phyloP scores from a whole-genome alignment of 805 yeast genomes.

The Myxozyma melibiosi region DNA sequence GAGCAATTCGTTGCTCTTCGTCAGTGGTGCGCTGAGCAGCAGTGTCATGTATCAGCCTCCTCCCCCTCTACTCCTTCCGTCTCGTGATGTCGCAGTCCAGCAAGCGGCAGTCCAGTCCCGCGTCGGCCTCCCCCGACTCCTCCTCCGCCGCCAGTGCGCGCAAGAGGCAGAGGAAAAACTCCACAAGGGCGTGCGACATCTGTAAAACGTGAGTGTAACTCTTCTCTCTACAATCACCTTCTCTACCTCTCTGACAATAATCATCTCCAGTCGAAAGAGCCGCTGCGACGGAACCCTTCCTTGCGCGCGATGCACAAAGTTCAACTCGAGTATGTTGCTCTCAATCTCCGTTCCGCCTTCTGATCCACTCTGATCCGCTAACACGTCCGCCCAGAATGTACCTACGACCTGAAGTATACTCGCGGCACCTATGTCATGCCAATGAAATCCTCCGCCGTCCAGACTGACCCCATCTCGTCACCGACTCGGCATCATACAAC shows the following conservation, averaged over 20 bases:
- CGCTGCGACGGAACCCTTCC: constrained; percentile 27
- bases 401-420: constrained; percentile 23
- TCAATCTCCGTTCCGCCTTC: background rate
- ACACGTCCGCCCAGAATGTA: constrained; percentile 13
- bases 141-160: background rate
- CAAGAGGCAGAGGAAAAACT: constrained; percentile 28
- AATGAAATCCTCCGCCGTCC: constrained; percentile 14
- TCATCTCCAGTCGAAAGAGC: background rate
- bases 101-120: background rate
- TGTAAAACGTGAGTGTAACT: constrained; percentile 11
- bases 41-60: no score
- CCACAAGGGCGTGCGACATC: constrained; percentile 30
- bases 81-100: background rate
- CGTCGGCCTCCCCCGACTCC: constrained; percentile 5
- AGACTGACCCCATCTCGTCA: constrained; percentile 3
- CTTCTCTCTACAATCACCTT: background rate
- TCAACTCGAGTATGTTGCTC: constrained; percentile 3
- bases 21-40: no score
- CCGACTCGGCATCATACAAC: background rate
- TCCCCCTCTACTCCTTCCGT: no score
- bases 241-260: background rate
- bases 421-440: constrained; percentile 22
- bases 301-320: constrained; percentile 18
- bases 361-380: background rate
- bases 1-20: background rate